Evolutionary conservation across 768 basidiomycete species (phyloP).

Genomic region (Leccinum fibrillosum): DNA sequence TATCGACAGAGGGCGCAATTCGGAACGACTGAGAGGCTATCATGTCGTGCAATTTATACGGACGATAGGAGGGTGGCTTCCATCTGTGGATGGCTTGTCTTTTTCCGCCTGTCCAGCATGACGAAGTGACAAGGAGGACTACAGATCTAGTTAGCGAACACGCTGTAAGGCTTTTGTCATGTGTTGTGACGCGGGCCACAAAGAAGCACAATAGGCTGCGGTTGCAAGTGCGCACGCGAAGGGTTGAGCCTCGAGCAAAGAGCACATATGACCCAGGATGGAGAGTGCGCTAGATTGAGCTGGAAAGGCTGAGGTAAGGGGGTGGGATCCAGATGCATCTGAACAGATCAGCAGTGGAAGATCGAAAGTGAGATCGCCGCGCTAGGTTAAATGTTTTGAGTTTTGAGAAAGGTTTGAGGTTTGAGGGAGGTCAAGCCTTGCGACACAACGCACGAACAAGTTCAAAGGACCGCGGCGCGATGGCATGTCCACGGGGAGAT

Average conservation of each 20-base stretch:
- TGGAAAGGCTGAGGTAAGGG: constrained; percentile 2
- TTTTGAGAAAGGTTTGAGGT: constrained; percentile 6
- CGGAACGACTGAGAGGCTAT: constrained; percentile 4
- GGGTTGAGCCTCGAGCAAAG: constrained; percentile 9
- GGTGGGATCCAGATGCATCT: constrained; percentile 13
- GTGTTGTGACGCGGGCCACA: constrained; percentile 22
- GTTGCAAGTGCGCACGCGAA: constrained; percentile 4
- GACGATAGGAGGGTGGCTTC: constrained; percentile 19
- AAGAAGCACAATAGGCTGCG: constrained; percentile 27
- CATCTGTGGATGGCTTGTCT: constrained; percentile 16
- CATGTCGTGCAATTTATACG: constrained; percentile 26
- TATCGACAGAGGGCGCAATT: constrained; percentile 4
- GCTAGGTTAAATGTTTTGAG: constrained; percentile 21
- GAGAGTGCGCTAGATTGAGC: constrained; percentile 9
- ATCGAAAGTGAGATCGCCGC: constrained; percentile 31
- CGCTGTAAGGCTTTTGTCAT: constrained; percentile 27
- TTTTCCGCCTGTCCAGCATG: constrained; percentile 17
- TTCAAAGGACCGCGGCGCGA: constrained; percentile 14
- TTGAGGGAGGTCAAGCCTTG: background rate
- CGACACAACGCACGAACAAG: background rate
- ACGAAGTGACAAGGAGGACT: constrained; percentile 6
- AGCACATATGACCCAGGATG: constrained; percentile 13
- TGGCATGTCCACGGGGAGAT: constrained; percentile 15
- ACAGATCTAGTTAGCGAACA: constrained; percentile 26
- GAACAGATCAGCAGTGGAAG: constrained; percentile 18